Evolutionary conservation across 108 stramenopile species (phyloP).

Genomic region (Cyclostephanos tholiformis): DNA sequence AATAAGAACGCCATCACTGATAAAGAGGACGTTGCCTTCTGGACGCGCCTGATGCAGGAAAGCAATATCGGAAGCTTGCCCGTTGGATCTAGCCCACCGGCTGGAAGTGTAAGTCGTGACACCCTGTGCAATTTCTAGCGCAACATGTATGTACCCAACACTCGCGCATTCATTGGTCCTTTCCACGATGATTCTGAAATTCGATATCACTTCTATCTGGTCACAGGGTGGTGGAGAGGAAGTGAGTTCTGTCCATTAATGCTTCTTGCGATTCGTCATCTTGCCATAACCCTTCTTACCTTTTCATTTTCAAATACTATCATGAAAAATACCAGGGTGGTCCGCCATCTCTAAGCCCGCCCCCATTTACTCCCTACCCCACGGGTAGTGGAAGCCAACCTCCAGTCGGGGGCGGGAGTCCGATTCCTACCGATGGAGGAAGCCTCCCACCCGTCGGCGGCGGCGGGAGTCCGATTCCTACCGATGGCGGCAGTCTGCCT

Average conservation of each 20-base stretch:
- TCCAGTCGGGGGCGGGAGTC: neutral
- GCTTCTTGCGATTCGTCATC: neutral
- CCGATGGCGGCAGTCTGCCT: neutral
- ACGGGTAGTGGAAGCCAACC: neutral
- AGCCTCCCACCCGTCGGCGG: too few relatives aligned
- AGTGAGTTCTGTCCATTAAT: neutral
- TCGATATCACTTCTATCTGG: neutral
- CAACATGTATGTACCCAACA: neutral
- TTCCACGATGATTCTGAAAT: neutral
- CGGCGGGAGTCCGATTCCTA: neutral
- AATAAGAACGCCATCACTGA: neutral
- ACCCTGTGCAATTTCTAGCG: neutral
- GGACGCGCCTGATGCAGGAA: neutral
- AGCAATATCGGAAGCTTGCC: neutral
- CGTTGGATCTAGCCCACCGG: neutral
- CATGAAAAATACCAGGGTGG: neutral
- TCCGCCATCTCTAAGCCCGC: neutral
- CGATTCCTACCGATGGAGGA: neutral
- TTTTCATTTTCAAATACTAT: neutral
- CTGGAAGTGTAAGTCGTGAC: neutral
- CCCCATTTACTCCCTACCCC: neutral
- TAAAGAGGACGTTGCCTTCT: constrained; percentile 2
- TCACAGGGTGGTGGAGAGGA: neutral
- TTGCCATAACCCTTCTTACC: neutral
- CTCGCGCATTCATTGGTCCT: neutral